Evolutionary conservation across 768 basidiomycete genomes (phyloP), one percentile per base, ranked within the genome.

Genomic region (Serendipita sp.): DNA sequence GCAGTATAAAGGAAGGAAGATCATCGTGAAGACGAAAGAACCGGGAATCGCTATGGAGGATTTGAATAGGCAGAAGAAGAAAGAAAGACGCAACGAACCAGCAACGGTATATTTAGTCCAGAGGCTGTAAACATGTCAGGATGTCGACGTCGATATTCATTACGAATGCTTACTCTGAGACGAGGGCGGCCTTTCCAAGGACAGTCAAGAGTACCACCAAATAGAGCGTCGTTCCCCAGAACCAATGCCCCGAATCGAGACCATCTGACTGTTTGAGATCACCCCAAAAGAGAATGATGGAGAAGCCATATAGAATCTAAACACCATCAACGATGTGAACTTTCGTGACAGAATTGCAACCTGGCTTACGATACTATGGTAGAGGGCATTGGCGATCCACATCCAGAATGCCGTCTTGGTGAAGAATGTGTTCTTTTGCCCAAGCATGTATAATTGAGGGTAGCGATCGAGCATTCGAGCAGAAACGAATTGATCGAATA

Each of bases 81-180:
- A n/a, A 13, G 28, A 42, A 61, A 38, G 7, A 16, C 28, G 20
- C 26, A 38, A 71, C 78, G 63, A 69, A 86, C 86, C 87, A 42
- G 90, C 91, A 53, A 97, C 89, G 13, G 95, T 98, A 70, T 98
- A 99, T 71, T 98, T 98, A 0, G 96, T 99, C 96, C 96, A 99
- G n/a, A 99, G 74, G 68, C 95, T 99, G 65, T 3, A 28, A 20
- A 60, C 26, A 45, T 26, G 44, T 63, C 64, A 53, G 66, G 44
- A 58, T 53, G 13, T 3, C 28, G 30, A 26, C 9, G 61, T 34
- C 3, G 42, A 38, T 22, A 22, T 28, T 41, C 24, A 53, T 50
- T 60, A 22, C 22, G 58, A 77, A 38, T 38, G 38, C 93, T 70
- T 72, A 98, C 96, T 99, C 95, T 3, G 96, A 98, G 45, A 98